Percentiles rank a stretch among this genome's conserved stretches.
Evolutionary conservation across 345 rosid genomes (phyloP).

Genomic region (Trapa bicornis): DNA sequence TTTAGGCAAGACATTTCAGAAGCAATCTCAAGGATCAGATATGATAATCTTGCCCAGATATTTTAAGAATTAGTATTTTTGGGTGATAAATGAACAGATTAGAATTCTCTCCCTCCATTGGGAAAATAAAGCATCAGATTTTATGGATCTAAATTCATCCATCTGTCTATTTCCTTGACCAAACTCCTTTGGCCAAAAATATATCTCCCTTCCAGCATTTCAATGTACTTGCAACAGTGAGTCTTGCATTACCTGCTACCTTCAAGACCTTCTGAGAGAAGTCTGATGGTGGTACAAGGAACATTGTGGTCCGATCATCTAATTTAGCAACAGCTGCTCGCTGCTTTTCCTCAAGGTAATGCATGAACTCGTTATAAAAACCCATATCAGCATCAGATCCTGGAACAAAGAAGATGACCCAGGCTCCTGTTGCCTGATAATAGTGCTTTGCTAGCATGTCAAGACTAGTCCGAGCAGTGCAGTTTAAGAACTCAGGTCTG

Average conservation of each 20-base stretch:
- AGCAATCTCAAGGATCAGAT: too few species aligned
- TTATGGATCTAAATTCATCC: background rate
- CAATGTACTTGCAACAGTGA: background rate
- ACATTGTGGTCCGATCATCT: conserved; percentile 78
- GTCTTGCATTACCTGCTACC: conserved; percentile 68
- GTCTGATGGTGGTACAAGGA: conserved; percentile 93
- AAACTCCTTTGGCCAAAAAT: background rate
- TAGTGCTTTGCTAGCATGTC: conserved; percentile 95
- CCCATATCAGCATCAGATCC: conserved; percentile 79
- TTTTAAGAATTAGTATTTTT: background rate
- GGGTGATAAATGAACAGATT: background rate
- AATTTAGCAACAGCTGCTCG: conserved; percentile 92
- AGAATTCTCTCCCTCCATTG: background rate
- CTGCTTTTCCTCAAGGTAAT: conserved; percentile 83
- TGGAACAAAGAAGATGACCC: conserved; percentile 94
- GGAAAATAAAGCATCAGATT: background rate
- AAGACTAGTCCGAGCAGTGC: conserved; percentile 90
- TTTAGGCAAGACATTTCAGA: background rate
- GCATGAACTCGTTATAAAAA: conserved; percentile 81
- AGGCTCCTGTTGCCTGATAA: conserved; percentile 80
- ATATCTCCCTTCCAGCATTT: background rate
- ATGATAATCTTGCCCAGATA: background rate
- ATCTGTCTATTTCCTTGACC: background rate
- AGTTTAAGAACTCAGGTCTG: conserved; percentile 91
- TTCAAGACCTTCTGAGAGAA: conserved; percentile 83